These are phyloP conservation scores for Cryptosporidium ryanae DNA, from an alignment of 169 alveolate species.

Conservation along the genomic window DNA sequence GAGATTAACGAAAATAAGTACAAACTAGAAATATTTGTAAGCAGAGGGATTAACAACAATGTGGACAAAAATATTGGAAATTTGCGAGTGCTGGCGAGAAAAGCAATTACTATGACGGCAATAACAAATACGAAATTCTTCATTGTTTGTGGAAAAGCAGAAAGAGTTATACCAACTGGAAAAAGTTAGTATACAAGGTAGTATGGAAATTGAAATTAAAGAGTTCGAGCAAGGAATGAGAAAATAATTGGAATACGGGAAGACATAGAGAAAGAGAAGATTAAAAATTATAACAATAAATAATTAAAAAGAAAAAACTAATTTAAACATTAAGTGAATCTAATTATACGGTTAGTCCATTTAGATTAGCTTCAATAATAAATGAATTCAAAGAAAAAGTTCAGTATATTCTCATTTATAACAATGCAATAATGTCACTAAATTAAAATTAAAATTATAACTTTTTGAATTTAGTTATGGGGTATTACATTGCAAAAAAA, in stretches of 20 bases:
- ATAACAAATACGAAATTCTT: neutral
- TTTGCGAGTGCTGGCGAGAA: too few species aligned
- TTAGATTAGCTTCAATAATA: too few species aligned
- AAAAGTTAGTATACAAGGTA: neutral
- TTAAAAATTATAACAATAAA: neutral
- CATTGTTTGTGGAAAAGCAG: neutral
- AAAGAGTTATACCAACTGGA: constrained; percentile 15
- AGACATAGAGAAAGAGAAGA: neutral
- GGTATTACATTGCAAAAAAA: constrained; percentile 31
- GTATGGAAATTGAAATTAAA: neutral
- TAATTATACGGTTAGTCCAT: neutral
- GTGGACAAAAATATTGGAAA: constrained; percentile 23
- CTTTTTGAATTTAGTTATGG: neutral
- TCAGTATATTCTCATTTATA: too few species aligned
- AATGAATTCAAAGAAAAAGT: too few species aligned
- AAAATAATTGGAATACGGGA: neutral
- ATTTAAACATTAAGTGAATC: neutral
- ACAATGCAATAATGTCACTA: too few species aligned
- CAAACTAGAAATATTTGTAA: constrained; percentile 84
- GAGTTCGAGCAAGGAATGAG: constrained; percentile 27
- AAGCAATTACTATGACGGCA: neutral
- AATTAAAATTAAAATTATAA: too few species aligned
- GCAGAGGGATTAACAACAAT: constrained; percentile 87
- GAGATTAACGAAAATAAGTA: constrained; percentile 49
- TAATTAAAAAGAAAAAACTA: constrained; percentile 7